Conservation (phyloP, 257 asterid genomes). For the Solanum dulcamara region DNA sequence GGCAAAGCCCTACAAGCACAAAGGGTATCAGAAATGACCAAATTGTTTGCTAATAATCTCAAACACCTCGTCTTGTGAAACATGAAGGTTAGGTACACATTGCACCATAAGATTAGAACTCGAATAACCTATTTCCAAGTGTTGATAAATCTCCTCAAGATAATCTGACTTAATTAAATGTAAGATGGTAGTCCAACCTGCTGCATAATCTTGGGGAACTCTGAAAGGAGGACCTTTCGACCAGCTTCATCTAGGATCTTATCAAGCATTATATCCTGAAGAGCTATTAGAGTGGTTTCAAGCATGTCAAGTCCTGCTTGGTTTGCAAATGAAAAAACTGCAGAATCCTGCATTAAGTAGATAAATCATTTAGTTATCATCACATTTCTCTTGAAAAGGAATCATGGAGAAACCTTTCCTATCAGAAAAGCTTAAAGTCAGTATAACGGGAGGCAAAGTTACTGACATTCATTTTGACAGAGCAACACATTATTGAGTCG, state of each 20-base stretch:
- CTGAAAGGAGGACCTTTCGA: conserved; percentile 63
- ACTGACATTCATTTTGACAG: conserved; percentile 72
- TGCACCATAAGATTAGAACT: neutral
- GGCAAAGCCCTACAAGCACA: conserved; percentile 52
- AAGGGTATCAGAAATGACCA: neutral
- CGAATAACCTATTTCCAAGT: neutral
- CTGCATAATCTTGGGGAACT: conserved; percentile 91
- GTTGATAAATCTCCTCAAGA: neutral
- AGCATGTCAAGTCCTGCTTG: conserved; percentile 98
- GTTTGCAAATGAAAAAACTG: conserved; percentile 77
- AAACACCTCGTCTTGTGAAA: neutral
- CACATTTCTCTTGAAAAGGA: neutral
- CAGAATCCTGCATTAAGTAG: conserved; percentile 52
- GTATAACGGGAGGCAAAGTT: neutral
- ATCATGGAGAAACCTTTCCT: neutral
- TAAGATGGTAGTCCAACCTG: conserved; percentile 34
- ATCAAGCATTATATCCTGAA: conserved; percentile 89
- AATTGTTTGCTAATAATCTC: neutral
- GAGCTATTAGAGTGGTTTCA: conserved; percentile 84
- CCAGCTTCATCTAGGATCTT: conserved; percentile 81
- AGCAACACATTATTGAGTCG: conserved; percentile 93
- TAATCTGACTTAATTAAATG: neutral
- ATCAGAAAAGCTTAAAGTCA: neutral
- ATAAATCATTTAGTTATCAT: neutral
- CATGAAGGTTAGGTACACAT: neutral